Evolutionary conservation across 2,329 filamentous ascomycete species (phyloP), one percentile per base, ranked within the genome.

Genomic region (Beauveria scarabaeidicola): DNA sequence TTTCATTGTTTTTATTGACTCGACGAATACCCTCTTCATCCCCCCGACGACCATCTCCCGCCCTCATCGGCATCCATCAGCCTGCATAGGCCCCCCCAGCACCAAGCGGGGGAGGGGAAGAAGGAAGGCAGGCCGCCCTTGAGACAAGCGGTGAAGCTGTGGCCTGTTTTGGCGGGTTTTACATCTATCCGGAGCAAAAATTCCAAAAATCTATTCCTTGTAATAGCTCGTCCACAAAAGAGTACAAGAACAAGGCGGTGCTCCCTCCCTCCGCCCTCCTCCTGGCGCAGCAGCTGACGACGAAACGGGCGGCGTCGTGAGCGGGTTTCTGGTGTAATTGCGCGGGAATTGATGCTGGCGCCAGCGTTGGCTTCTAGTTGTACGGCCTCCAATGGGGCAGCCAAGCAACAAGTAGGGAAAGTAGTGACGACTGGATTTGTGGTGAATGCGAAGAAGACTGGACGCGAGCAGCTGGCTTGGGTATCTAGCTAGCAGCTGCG

Each of bases 81-180:
- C 57, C 50, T 52, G 57, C 57, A 59, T 54, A 40, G 29, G 38
- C 10, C 41, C 15, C 48, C 41, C 56, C 27, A 36, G 56, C 27
- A 52, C 23, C 38, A 52, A 27, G 50, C 41, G 50, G 57, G 50
- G 57, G 43, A 53, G 57, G 57, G 57, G 50, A 53, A 36, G 15
- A 32, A 2, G 23, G 9, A n/a, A 29, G 9, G 8, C n/a, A 19
- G 15, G 40, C 41, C 41, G 44, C 40, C 29, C 23, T 53, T 53
- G 29, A 53, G 57, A 59, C 57, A 59, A 59, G 57, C 57, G 57
- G 57, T 59, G 57, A 59, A 59, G 57, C 57, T 48, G 41, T 19
- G 36, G 36, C 15, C 56, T 51, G 47, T 44, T 58, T 43, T 40
- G 54, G 19, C 17, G 29, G 44, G 43, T 25, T 47, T 48, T 19